Evolutionary conservation across 2,329 filamentous ascomycete species (phyloP).

Genomic region (Lizonia empirigonia): DNA sequence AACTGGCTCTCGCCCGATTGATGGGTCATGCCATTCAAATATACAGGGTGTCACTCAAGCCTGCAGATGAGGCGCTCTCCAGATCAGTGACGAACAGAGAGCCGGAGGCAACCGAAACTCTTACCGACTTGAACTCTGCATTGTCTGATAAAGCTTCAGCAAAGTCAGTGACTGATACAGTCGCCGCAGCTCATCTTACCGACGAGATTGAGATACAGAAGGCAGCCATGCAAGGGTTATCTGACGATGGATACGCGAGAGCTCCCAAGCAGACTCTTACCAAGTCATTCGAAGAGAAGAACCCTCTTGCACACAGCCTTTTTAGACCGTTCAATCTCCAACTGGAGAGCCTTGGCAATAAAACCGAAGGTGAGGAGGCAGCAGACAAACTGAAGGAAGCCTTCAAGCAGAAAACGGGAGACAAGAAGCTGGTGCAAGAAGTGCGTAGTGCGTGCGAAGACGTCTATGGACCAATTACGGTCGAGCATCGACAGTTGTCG

Average conservation of each 20-base stretch:
- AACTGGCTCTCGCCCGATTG: conserved; percentile 34
- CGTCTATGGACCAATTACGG: conserved; percentile 32
- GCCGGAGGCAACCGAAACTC: background rate
- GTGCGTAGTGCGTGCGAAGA: conserved; percentile 37
- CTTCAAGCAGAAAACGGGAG: conserved; percentile 19
- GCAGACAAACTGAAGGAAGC: conserved; percentile 16
- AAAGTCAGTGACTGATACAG: conserved; percentile 5
- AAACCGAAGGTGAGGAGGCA: background rate
- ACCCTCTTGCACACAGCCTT: conserved; percentile 37
- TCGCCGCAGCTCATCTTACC: conserved; percentile 30
- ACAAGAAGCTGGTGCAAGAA: conserved; percentile 32
- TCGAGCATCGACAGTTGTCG: conserved; percentile 28
- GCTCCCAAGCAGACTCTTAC: conserved; percentile 19
- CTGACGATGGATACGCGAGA: conserved; percentile 36
- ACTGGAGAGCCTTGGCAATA: conserved; percentile 32
- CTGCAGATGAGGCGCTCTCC: conserved; percentile 16
- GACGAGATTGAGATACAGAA: conserved; percentile 38
- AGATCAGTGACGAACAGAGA: background rate
- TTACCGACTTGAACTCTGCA: background rate
- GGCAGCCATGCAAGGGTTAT: conserved; percentile 35
- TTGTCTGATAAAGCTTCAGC: background rate
- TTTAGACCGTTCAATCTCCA: conserved; percentile 40
- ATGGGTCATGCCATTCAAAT: conserved; percentile 32
- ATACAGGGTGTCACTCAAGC: conserved; percentile 25
- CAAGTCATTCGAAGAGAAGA: conserved; percentile 27